Conservation (phyloP, 2,329 filamentous ascomycete species). For the Penicillium capsulatum region DNA sequence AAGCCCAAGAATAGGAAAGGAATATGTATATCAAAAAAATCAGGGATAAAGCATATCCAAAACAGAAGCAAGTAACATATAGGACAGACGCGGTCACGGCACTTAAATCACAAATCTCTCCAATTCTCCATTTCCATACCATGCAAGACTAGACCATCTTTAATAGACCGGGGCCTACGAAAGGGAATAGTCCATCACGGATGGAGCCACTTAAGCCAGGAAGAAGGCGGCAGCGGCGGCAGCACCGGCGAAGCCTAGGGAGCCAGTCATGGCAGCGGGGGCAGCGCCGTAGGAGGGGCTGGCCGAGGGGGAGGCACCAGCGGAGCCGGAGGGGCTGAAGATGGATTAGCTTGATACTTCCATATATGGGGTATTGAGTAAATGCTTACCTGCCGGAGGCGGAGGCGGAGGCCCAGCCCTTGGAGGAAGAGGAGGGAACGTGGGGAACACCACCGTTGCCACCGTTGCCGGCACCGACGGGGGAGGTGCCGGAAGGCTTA, state of each 20-base stretch:
- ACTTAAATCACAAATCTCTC: constrained; percentile 23
- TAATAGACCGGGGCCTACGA: constrained; percentile 3
- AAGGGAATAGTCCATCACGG: constrained; percentile 10
- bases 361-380: neutral
- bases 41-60: constrained; percentile 18
- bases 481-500: constrained; percentile 8
- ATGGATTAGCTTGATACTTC: neutral
- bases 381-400: constrained; percentile 13
- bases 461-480: constrained; percentile 11
- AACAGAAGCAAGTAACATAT: constrained; percentile 23
- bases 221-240: constrained; percentile 30
- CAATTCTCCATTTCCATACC: constrained; percentile 8
- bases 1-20: constrained; percentile 21
- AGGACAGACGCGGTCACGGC: constrained; percentile 22
- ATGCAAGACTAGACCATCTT: constrained; percentile 5
- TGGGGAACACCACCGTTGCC: constrained; percentile 15
- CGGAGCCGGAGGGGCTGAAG: constrained; percentile 4
- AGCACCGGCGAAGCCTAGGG: constrained; percentile 28
- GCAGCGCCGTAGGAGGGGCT: constrained; percentile 26
- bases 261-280: constrained; percentile 24
- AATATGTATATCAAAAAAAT: constrained; percentile 24
- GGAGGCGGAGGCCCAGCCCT: constrained; percentile 4
- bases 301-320: constrained; percentile 12
- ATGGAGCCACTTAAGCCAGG: constrained; percentile 30
- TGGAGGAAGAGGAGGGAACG: constrained; percentile 14